These are phyloP conservation scores for Bimuria novae-zelandiae DNA, from an alignment of 2,329 filamentous ascomycete genomes.

Conservation along the genomic window DNA sequence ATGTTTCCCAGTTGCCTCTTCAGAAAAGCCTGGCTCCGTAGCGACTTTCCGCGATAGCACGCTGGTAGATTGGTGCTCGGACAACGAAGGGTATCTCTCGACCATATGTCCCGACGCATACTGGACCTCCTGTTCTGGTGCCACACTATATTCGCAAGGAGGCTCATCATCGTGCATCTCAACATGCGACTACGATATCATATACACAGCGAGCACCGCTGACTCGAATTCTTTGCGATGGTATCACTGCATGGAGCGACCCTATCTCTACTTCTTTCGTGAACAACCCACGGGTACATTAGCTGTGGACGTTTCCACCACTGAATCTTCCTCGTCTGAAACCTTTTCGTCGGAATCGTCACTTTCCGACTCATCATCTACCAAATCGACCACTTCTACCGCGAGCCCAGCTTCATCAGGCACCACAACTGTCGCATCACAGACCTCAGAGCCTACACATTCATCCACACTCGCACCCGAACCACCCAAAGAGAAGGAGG, in stretches of 20 bases:
- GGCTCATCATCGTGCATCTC: not conserved
- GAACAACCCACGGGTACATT: conserved; percentile 1
- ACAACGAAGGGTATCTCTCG: not conserved
- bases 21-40: not conserved
- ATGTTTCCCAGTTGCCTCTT: not conserved
- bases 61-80: not conserved
- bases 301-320: not conserved
- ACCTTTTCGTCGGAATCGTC: no score
- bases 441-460: not conserved
- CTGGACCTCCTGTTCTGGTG: conserved; percentile 1
- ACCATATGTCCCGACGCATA: not conserved
- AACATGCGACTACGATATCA: conserved; percentile 8
- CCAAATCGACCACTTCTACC: not conserved
- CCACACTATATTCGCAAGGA: not conserved
- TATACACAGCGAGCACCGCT: not conserved
- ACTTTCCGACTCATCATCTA: no score
- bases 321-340: not conserved
- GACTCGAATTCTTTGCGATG: conserved; percentile 3
- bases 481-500: not conserved
- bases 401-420: not conserved
- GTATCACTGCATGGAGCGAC: conserved; percentile 3
- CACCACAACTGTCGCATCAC: not conserved
- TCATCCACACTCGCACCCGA: not conserved
- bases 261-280: not conserved
- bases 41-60: conserved; percentile 1